A percentile compares a stretch with the other conserved stretches of the same genome.
Evolutionary conservation across 371 early-diverging fungal species (phyloP).

Genomic region (Quaeritorhiza haematococci): DNA sequence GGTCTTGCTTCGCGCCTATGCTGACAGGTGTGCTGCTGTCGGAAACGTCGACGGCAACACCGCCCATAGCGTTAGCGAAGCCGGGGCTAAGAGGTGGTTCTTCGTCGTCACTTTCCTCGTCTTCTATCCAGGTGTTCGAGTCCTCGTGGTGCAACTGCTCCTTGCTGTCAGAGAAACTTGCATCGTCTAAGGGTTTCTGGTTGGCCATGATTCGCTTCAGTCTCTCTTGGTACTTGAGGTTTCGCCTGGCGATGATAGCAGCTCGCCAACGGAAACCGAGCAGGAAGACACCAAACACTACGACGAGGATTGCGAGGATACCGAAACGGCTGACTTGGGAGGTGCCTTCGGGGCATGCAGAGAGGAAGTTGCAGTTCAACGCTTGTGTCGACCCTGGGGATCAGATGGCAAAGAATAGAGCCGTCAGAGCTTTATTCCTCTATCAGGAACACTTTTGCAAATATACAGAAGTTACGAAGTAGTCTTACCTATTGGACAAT

Average conservation of each 20-base stretch:
- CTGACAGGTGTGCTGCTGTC: not conserved
- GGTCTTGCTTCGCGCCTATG: not conserved
- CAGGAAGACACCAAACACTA: constrained; percentile 16
- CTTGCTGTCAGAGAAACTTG: not conserved
- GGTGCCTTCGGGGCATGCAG: constrained; percentile 19
- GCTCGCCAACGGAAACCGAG: constrained; percentile 4
- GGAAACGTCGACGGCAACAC: not conserved
- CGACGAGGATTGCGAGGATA: constrained; percentile 14
- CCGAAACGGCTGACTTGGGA: constrained; percentile 11
- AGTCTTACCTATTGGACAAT: not conserved
- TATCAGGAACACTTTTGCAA: not conserved
- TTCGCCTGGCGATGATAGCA: not conserved
- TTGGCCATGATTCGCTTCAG: not conserved
- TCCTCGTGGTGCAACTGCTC: not conserved
- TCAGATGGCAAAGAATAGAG: constrained; percentile 3
- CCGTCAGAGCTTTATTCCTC: not conserved
- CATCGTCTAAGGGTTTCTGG: not conserved
- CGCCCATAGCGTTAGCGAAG: too few relatives aligned
- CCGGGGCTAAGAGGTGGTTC: too few relatives aligned
- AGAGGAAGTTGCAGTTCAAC: constrained; percentile 8
- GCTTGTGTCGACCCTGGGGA: constrained; percentile 19
- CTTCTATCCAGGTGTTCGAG: not conserved
- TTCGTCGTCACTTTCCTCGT: not conserved
- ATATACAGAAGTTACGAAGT: too few relatives aligned
- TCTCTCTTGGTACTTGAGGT: not conserved